Conservation (phyloP, 805 yeast species). For the Metschnikowia koreensis region DNA sequence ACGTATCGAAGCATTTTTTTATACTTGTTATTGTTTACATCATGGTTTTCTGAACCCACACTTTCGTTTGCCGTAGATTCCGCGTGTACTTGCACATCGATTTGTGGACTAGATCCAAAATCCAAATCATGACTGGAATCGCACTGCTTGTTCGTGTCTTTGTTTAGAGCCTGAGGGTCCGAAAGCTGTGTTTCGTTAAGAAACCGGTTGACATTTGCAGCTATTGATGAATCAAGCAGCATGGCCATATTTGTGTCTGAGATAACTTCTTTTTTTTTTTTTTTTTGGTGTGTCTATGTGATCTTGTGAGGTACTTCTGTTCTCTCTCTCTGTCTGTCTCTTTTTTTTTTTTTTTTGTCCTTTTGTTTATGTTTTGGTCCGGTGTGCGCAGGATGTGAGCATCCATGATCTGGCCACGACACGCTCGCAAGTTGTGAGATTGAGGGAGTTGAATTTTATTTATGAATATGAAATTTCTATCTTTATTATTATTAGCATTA, state of each 20-base stretch:
- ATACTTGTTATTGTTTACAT: conserved; percentile 19
- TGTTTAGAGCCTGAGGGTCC: neutral
- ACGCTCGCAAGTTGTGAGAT: neutral
- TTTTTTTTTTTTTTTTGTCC: neutral
- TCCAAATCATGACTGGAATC: neutral
- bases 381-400: neutral
- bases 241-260: neutral
- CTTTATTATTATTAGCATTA: too few species aligned
- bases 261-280: too few species aligned
- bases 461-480: too few species aligned
- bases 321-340: neutral
- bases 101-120: conserved; percentile 15
- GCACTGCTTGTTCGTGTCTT: neutral
- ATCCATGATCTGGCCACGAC: neutral
- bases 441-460: too few species aligned
- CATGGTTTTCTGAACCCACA: neutral
- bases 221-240: conserved; percentile 20
- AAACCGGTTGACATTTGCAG: conserved; percentile 26
- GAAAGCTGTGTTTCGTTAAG: conserved; percentile 29
- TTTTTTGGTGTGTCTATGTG: too few species aligned
- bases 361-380: neutral
- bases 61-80: neutral
- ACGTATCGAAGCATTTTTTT: conserved; percentile 33
- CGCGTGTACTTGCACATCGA: conserved; percentile 8
- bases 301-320: neutral